phyloP scores from a whole-genome alignment of 371 early-diverging fungal genomes.

The Lichtheimia hyalospora region DNA sequence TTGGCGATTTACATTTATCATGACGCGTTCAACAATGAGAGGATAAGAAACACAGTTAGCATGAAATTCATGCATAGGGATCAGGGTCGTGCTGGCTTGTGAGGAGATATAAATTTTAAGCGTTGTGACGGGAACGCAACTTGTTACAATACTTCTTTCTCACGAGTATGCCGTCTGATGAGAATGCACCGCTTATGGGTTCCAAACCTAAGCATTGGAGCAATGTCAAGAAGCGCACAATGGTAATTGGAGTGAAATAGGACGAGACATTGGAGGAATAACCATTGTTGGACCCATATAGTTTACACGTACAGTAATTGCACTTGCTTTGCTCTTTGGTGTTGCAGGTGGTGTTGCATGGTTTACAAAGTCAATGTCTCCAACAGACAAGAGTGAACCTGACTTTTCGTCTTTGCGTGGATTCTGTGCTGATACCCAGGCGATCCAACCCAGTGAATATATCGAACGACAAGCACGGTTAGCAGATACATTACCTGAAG shows the following conservation, averaged over 20 bases:
- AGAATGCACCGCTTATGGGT: conserved; percentile 8
- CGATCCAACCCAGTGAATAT: conserved; percentile 48
- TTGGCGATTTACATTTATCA: too few species aligned
- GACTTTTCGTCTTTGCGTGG: conserved; percentile 31
- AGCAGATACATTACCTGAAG: conserved; percentile 31
- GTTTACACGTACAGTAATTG: conserved; percentile 16
- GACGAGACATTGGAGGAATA: background rate
- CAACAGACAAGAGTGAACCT: background rate
- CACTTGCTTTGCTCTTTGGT: conserved; percentile 14
- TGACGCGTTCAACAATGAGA: too few species aligned
- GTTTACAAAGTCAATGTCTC: conserved; percentile 8
- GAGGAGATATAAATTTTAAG: too few species aligned
- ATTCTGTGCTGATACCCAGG: conserved; percentile 36
- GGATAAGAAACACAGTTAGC: too few species aligned
- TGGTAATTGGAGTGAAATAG: conserved; percentile 17
- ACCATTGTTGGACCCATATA: background rate
- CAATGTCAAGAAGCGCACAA: conserved; percentile 24
- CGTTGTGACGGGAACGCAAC: too few species aligned
- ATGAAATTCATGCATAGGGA: too few species aligned
- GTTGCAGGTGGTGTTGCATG: conserved; percentile 24
- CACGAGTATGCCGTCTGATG: conserved; percentile 8
- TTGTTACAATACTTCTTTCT: conserved; percentile 1
- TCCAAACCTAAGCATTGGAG: conserved; percentile 21
- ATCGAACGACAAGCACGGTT: conserved; percentile 43
- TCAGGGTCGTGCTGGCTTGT: too few species aligned